These are phyloP conservation scores for Saturnispora besseyi DNA, from an alignment of 805 yeast genomes.

Conservation along the genomic window DNA sequence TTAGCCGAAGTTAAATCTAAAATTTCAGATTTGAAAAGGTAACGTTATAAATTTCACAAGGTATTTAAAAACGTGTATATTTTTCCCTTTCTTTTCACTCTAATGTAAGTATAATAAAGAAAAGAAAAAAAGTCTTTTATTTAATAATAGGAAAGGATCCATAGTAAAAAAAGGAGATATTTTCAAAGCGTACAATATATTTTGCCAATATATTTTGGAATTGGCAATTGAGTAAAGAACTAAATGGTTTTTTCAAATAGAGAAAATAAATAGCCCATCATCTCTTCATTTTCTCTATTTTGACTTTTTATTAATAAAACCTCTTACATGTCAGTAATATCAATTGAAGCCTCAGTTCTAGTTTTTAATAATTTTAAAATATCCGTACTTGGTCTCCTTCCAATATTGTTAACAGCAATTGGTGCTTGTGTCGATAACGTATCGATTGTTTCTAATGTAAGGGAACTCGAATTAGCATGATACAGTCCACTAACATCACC, in stretches of 20 bases:
- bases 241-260: no score
- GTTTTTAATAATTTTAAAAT: constrained; percentile 4
- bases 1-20: constrained; percentile 6
- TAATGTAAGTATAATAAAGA: no score
- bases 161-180: no score
- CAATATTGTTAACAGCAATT: neutral
- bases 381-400: constrained; percentile 3
- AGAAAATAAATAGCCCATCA: no score
- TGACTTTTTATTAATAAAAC: neutral
- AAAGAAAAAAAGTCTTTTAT: neutral
- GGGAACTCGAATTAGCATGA: neutral
- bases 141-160: no score
- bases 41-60: neutral
- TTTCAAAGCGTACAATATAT: no score
- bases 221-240: no score
- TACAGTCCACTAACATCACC: neutral
- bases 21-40: constrained; percentile 1
- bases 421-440: constrained; percentile 7
- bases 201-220: no score
- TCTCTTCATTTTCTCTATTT: neutral
- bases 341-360: neutral
- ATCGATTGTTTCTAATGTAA: constrained; percentile 6
- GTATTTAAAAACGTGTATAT: no score
- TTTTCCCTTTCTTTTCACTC: no score
- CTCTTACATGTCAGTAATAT: constrained; percentile 5